phyloP scores from a whole-genome alignment of 2,329 filamentous ascomycete genomes.

The Cercospora sesami region DNA sequence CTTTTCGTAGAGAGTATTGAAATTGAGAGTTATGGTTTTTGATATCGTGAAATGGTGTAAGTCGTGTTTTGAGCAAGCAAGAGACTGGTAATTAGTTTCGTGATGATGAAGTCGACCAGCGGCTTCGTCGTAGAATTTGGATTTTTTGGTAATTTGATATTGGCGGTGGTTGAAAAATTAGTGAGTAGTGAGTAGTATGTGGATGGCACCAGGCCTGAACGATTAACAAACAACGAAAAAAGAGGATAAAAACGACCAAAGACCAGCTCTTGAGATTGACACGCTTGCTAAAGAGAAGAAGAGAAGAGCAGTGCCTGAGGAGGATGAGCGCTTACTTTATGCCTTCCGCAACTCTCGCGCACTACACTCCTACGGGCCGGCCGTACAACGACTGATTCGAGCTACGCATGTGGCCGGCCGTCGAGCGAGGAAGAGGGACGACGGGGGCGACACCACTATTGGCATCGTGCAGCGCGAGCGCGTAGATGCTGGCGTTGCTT shows the following conservation, averaged over 20 bases:
- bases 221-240: constrained; percentile 44
- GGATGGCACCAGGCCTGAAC: constrained; percentile 50
- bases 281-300: constrained; percentile 53
- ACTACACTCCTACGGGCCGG: constrained; percentile 3
- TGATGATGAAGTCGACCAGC: constrained; percentile 38
- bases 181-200: constrained; percentile 27
- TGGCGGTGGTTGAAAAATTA: constrained; percentile 32
- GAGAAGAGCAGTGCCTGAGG: constrained; percentile 27
- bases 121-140: constrained; percentile 36
- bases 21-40: constrained; percentile 24
- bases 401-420: constrained; percentile 14
- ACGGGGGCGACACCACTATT: constrained; percentile 27
- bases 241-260: constrained; percentile 47
- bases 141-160: constrained; percentile 26
- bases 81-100: constrained; percentile 47
- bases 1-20: constrained; percentile 10
- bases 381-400: constrained; percentile 16
- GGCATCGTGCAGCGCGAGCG: constrained; percentile 33
- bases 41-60: constrained; percentile 30
- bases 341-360: neutral
- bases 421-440: neutral
- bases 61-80: constrained; percentile 49
- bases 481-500: constrained; percentile 26
- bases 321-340: constrained; percentile 24
- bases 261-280: constrained; percentile 53